Conservation (phyloP, 345 rosid species). For the Euphorbia peplus region DNA sequence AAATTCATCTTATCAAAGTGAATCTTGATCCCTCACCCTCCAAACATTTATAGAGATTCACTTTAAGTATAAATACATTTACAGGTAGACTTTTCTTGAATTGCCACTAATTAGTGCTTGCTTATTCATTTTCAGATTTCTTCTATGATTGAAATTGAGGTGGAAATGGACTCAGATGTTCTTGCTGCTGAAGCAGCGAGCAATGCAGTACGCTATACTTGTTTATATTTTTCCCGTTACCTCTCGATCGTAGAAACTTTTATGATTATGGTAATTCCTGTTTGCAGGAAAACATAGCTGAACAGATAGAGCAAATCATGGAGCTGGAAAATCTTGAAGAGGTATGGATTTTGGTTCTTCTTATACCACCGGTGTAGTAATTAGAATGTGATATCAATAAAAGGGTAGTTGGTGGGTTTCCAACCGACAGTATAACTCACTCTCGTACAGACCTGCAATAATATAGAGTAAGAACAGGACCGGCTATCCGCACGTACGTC, state of each 20-base stretch:
- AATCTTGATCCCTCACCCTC: not conserved
- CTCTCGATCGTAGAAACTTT: not conserved
- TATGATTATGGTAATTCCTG: slow-evolving; percentile 14
- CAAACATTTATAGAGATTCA: too few relatives aligned
- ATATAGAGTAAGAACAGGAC: too few relatives aligned
- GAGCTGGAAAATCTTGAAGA: slow-evolving; percentile 97
- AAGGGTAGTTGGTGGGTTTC: too few relatives aligned
- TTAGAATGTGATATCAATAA: too few relatives aligned
- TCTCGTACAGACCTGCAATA: too few relatives aligned
- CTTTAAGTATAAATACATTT: too few relatives aligned
- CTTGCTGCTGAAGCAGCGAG: slow-evolving; percentile 88
- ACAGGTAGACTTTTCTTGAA: not conserved
- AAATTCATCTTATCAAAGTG: not conserved
- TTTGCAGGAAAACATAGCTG: slow-evolving; percentile 69
- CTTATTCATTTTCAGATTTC: slow-evolving; percentile 55
- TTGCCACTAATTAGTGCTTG: not conserved
- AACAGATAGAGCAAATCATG: slow-evolving; percentile 85
- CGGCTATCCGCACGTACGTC: too few relatives aligned
- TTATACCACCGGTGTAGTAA: not conserved
- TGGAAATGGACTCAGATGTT: slow-evolving; percentile 91
- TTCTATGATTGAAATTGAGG: slow-evolving; percentile 97
- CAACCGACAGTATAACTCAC: too few relatives aligned
- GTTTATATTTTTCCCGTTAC: not conserved
- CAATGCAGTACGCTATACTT: slow-evolving; percentile 53
- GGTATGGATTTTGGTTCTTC: slow-evolving; percentile 33